phyloP scores from a whole-genome alignment of 306 rosid species.

The Pyrus communis region DNA sequence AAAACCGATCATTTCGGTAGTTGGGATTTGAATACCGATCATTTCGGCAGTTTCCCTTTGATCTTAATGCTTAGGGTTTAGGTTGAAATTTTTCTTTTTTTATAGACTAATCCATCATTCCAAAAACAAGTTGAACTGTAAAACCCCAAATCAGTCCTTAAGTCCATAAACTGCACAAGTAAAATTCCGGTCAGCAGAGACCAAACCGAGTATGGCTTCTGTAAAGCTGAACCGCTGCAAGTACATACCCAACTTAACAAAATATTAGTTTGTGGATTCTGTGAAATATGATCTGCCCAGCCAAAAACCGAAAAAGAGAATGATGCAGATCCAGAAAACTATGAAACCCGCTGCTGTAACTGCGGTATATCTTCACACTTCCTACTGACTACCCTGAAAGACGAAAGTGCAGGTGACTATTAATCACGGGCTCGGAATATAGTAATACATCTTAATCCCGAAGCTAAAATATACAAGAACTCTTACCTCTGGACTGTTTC shows the following conservation, averaged over 20 bases:
- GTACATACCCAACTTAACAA: not conserved
- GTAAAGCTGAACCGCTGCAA: not conserved
- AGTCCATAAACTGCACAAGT: not conserved
- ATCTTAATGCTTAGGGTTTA: not conserved
- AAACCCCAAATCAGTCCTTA: not conserved
- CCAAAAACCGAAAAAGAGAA: not conserved
- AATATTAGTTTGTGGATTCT: not conserved
- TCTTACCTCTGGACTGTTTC: conserved; percentile 6
- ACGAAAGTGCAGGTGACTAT: not conserved
- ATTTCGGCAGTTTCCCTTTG: not conserved
- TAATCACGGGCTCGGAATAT: not conserved
- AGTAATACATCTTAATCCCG: not conserved
- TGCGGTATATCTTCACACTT: not conserved
- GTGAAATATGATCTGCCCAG: not conserved
- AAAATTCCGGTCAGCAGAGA: not conserved
- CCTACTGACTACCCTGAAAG: not conserved
- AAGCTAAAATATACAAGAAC: not conserved
- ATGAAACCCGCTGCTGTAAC: not conserved
- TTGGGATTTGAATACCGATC: not conserved
- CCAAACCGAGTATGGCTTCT: not conserved
- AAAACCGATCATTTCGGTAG: not conserved
- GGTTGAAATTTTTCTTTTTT: not conserved
- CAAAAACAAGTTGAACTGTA: not conserved
- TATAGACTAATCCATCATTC: not conserved
- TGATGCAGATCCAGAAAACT: not conserved